Evolutionary conservation across 2,329 filamentous ascomycete genomes (phyloP).

Genomic region (Talaromyces pinophilus): DNA sequence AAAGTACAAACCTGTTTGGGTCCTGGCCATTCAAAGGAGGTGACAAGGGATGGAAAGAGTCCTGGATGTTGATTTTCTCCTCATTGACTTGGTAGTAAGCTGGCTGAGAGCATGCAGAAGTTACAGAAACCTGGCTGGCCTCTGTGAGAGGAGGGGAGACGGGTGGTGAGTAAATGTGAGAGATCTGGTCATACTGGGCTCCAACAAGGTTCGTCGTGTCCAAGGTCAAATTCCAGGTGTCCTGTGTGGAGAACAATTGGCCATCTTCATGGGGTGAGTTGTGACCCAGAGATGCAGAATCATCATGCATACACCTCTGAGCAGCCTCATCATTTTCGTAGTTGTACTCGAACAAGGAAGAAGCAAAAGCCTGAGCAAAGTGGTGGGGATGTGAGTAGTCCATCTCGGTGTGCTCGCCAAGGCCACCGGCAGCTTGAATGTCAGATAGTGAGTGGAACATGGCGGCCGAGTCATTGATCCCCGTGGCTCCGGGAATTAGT

Average conservation of each 20-base stretch:
- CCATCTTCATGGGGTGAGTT: constrained; percentile 42
- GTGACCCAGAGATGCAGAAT: constrained; percentile 41
- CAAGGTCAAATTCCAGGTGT: constrained; percentile 41
- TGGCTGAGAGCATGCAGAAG: constrained; percentile 41
- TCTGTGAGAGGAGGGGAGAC: constrained; percentile 48
- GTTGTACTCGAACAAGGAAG: constrained; percentile 43
- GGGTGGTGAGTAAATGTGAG: constrained; percentile 41
- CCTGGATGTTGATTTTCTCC: constrained; percentile 42
- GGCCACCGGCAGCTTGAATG: constrained; percentile 40
- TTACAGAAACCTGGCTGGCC: constrained; percentile 43
- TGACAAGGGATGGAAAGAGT: constrained; percentile 43
- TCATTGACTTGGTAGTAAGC: constrained; percentile 44
- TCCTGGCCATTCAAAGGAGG: constrained; percentile 45
- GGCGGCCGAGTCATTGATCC: constrained; percentile 36
- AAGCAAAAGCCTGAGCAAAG: constrained; percentile 36
- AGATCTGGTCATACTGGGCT: constrained; percentile 39
- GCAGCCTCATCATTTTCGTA: constrained; percentile 44
- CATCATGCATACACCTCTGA: constrained; percentile 39
- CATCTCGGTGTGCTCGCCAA: constrained; percentile 42
- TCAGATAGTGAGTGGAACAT: constrained; percentile 43
- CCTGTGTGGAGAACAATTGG: constrained; percentile 31
- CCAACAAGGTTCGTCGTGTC: constrained; percentile 38
- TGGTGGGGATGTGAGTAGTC: constrained; percentile 40
- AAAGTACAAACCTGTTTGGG: constrained; percentile 42
- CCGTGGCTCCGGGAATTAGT: constrained; percentile 41